A percentile compares a stretch with the other conserved stretches of the same genome.
phyloP scores from a whole-genome alignment of 371 early-diverging fungal species.

The Mucor saturninus region DNA sequence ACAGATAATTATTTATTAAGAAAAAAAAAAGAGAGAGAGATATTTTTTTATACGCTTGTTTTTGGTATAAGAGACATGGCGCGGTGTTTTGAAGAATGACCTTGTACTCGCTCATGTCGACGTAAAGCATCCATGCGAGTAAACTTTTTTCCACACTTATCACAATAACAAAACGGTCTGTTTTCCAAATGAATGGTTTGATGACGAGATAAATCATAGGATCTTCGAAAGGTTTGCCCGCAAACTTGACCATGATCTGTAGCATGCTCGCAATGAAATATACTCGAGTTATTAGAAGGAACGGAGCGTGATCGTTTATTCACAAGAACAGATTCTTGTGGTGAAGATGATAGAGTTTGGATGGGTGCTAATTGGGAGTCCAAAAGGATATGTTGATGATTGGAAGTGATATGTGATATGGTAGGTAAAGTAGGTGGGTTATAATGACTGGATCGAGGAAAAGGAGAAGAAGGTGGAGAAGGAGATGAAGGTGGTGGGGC shows the following conservation, averaged over 20 bases:
- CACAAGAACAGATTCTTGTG: neutral
- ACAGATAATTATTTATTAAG: too few species aligned
- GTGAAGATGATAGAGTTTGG: slow-evolving; percentile 1
- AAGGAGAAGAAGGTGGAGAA: slow-evolving; percentile 21
- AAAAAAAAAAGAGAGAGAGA: neutral
- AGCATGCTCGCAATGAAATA: slow-evolving; percentile 42
- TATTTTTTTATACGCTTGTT: neutral
- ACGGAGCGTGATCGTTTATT: slow-evolving; percentile 9
- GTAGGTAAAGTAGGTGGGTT: slow-evolving; percentile 21
- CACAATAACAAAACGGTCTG: slow-evolving; percentile 47
- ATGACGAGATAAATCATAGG: slow-evolving; percentile 52
- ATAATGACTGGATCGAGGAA: neutral
- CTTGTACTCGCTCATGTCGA: slow-evolving; percentile 53
- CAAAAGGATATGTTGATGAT: neutral
- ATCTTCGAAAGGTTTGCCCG: slow-evolving; percentile 49
- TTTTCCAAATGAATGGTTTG: slow-evolving; percentile 53
- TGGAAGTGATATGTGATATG: slow-evolving; percentile 25
- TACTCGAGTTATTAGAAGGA: slow-evolving; percentile 3
- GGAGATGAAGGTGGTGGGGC: slow-evolving; percentile 19
- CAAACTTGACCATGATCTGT: slow-evolving; percentile 34
- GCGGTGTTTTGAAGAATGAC: slow-evolving; percentile 29
- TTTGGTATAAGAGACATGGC: slow-evolving; percentile 15
- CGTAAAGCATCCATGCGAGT: slow-evolving; percentile 56
- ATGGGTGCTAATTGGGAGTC: slow-evolving; percentile 29
- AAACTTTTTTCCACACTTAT: slow-evolving; percentile 51